Evolutionary conservation across 2,329 filamentous ascomycete genomes (phyloP), one percentile per base, ranked within the genome.

Genomic region (Hansfordia pulvinata): DNA sequence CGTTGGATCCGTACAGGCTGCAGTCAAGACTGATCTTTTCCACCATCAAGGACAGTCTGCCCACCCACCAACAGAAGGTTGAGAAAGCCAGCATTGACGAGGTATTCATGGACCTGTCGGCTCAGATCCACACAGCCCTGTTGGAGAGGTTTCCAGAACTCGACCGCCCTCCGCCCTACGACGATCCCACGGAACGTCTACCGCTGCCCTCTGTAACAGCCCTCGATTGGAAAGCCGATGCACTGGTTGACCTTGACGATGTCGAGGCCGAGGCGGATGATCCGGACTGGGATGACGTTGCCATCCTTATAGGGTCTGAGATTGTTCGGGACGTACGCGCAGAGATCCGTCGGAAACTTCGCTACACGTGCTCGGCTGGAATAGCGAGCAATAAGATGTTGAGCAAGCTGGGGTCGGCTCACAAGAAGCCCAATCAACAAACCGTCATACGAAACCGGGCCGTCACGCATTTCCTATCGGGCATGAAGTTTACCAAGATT

Each of bases 61-160:
- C 80, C 2, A 47, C 64, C 1, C 52, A 68, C 22, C 48, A 74
- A 34, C 80, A 84, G 46, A 73, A 65, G 41, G 72, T 94, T 23
- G 88, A 98, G 58, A 98, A 96, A 49, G 90, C 88, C 11, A 78
- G 84, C 43, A 81, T 96, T 29, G 90, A 98, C 47, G 90, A 98
- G 52, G 85, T 94, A 7, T 98, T 94, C 45, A 58, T 96, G 33
- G 90, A 98, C 52, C 54, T 98, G 26, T 93, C 84, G 8, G 76
- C 79, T 1, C 79, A 94, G 33, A 68, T 94, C 3, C 81, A 92
- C 49, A 64, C 64, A 3, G 62, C 80, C 16, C 56, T 98, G 25
- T 52, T 93, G 20, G 64, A 81, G 38, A 61, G 81, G 27, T 93
- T 84, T 49, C 74, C 82, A 0, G 77, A 90, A 47, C 53, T 96